Base-by-base conservation (phyloP, 1,139 yeast species). In the Suhomyces yuchorum region DNA sequence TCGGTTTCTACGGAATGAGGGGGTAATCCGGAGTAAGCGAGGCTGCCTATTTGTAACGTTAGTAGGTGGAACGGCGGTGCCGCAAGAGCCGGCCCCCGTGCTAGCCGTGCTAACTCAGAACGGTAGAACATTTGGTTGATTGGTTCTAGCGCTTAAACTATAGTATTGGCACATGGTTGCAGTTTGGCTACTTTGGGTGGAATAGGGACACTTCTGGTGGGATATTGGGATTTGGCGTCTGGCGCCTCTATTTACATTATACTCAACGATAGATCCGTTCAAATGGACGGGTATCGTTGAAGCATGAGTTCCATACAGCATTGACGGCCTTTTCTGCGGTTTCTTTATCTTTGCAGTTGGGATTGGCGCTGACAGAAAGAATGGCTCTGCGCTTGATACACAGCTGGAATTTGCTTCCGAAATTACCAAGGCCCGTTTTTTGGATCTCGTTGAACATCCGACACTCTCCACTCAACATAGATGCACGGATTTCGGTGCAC, bases 401-500 rank as follows among this genome's bases (percentile, higher is more conserved):
- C 33, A 75, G 82, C 68, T 93, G 99, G 63, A 90, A 96, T 39
- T 96, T 97, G 55, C 81, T 81, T 42, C 86, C 84, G 60, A 89
- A 81, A 52, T 80, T 75, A 2, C 75, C 79, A 49, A 83, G 60
- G 0, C 84, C 84, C 41, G 80, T 85, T 61, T 86, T 80, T 52
- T 81, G 79, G 56, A 93, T 84, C 64, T 93, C 97, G 58, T 87
- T 87, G 81, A 87, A 81, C 59, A 93, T 83, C 33, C 98, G 79
- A 67, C 99, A 93, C 63, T 93, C 99, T 8, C 99, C 99, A 60
- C 96, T 87, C 34, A 93, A 74, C 62, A 89, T 85, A 12, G 96
- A 86, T 0, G 99, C 99, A 51, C 99, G 76, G 45, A 93, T 90
- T 68, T 93, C 99, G 0, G 97, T 86, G 66, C 99, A 95, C 0